Evolutionary conservation across 495 filamentous ascomycete species (phyloP), one percentile per base, ranked within the genome.

Genomic region (Penicillium lagena): DNA sequence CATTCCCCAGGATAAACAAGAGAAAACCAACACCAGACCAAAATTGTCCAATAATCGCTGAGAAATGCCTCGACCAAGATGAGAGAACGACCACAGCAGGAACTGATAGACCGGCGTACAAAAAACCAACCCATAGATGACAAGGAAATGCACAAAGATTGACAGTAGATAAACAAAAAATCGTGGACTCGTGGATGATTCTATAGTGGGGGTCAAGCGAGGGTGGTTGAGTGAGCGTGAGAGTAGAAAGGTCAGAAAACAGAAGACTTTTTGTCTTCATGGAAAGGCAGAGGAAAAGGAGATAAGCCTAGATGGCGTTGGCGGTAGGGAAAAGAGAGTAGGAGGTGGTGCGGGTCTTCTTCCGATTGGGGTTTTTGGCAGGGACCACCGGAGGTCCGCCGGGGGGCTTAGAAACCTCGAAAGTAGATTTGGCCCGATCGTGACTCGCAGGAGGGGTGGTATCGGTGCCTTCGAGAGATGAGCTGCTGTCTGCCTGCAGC

Each of bases 261-360:
- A 49, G 35, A 35, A 43, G n/a, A n/a, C 35, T 36, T 40, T 33
- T 37, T 33, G 41, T 35, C 37, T 38, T 28, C 14, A 2, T 12
- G 39, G 39, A 32, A 37, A 32, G 48, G 37, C 37, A 17, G 48
- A 58, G 42, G 35, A 39, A 42, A 29, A 39, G 28, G 9, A 37
- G 37, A 15, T 29, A 29, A 31, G 13, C 32, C 22, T 22, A 22
- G 22, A 22, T 6, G 22, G 22, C 22, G 4, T 22, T 43, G 17
- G 53, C 46, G 13, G 66, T 50, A 7, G 69, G 70, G 45, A 73
- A 73, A 45, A 73, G 66, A 36, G 70, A 73, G 50, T 73, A 73
- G 13, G 68, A 71, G 12, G 65, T 51, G 15, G 60, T 61, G 40
- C 68, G 62, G 52, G 49, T 60, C 50, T 62, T 63, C 49, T 55